Percentiles rank a stretch among this genome's conserved stretches.
These are phyloP conservation scores for Vaucheria bursata DNA, from an alignment of 352 stramenopile species.

Conservation along the genomic window DNA sequence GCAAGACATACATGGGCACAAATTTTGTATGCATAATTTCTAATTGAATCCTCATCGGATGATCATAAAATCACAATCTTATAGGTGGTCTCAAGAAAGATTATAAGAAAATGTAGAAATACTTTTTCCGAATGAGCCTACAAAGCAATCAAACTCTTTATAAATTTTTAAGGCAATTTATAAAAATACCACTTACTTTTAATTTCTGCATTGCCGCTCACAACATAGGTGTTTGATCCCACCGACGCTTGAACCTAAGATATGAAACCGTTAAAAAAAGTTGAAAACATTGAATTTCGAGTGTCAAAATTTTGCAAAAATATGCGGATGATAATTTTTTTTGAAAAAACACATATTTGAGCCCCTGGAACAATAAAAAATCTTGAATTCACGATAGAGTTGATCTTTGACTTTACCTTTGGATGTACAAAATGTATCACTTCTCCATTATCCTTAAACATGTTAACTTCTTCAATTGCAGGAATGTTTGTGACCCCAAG, in stretches of 20 bases:
- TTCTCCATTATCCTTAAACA: conserved; percentile 97
- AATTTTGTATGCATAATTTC: too few species aligned
- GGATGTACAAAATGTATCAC: conserved; percentile 95
- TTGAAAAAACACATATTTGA: background rate
- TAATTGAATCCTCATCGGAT: too few species aligned
- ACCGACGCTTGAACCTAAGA: conserved; percentile 84
- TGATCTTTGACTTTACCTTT: conserved; percentile 59
- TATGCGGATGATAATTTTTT: conserved; percentile 4
- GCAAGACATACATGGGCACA: background rate
- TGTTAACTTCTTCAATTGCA: conserved; percentile 97
- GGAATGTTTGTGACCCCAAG: conserved; percentile 94
- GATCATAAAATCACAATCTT: too few species aligned
- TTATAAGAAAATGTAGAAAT: background rate
- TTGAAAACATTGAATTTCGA: background rate
- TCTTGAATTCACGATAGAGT: background rate
- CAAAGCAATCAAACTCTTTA: too few species aligned
- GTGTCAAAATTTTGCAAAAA: background rate
- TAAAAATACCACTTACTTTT: conserved; percentile 71
- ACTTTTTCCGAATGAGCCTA: too few species aligned
- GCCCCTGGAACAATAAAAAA: background rate
- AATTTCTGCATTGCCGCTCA: conserved; percentile 83
- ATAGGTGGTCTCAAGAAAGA: background rate
- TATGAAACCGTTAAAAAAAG: background rate
- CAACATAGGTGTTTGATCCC: conserved; percentile 94
- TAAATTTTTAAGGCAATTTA: too few species aligned